phyloP scores from a whole-genome alignment of 192 early-diverging fungal species.

The Lobosporangium transversale region DNA sequence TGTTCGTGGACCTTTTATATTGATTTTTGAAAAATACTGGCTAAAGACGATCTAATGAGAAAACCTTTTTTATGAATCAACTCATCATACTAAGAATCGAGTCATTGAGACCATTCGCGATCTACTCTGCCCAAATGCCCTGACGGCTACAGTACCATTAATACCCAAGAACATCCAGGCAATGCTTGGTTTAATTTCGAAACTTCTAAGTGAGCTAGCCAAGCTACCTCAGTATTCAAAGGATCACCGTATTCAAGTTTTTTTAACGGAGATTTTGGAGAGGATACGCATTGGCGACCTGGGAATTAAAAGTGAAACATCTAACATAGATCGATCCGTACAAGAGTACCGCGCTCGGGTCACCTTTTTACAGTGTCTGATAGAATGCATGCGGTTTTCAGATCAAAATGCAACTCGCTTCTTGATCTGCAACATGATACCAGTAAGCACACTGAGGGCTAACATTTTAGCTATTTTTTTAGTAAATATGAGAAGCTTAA shows the following conservation, averaged over 20 bases:
- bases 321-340: neutral
- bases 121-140: constrained; percentile 4
- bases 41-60: too few relatives aligned
- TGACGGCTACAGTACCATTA: constrained; percentile 26
- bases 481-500: neutral
- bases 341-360: constrained; percentile 18
- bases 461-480: neutral
- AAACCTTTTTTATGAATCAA: too few relatives aligned
- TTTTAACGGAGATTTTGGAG: constrained; percentile 6
- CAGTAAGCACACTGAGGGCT: constrained; percentile 2
- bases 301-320: constrained; percentile 14
- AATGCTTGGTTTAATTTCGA: constrained; percentile 11
- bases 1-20: too few relatives aligned
- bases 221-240: constrained; percentile 9
- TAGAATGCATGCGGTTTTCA: constrained; percentile 25
- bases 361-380: constrained; percentile 27
- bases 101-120: constrained; percentile 5
- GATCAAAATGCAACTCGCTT: constrained; percentile 14
- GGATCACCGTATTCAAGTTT: constrained; percentile 9
- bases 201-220: constrained; percentile 16
- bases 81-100: constrained; percentile 17
- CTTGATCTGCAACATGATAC: constrained; percentile 37
- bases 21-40: too few relatives aligned
- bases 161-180: constrained; percentile 28
- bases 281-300: constrained; percentile 35